Evolutionary conservation across 345 rosid species (phyloP), one percentile per base, ranked within the genome.

Genomic region (Nephelium lappaceum): DNA sequence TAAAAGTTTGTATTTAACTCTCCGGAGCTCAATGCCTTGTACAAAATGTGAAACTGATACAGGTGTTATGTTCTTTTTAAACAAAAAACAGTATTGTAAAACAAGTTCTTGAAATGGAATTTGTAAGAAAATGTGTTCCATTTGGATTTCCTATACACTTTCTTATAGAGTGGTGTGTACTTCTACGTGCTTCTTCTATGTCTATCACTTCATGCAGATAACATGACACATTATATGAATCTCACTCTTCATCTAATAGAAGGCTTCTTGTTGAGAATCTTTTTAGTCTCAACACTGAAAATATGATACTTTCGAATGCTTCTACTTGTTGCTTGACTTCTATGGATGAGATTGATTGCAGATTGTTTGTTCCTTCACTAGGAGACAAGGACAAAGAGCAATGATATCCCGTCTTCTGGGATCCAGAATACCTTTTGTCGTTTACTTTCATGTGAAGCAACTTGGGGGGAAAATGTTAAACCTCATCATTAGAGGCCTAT

Each of bases 91-190:
- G 67, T 75, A 64, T 72, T 82, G 87, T 81, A 83, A 63, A 73
- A 61, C 79, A 67, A 71, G 42, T 80, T 81, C 69, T 81, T 77
- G 86, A 64, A 79, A 78, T 83, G 81, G 74, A 74, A 75, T 80
- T 75, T 81, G 81, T 78, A 62, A 83, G 81, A 77, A 77, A 80
- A 41, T 80, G 84, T 73, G 6, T 76, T 80, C 61, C 71, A 21
- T 53, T 21, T 51, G 43, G 74, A 6, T 5, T 14, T 71, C 39
- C 3, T 31, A 2, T 31, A 31, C 36, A 31, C 36, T 31, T 5
- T n/a, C n/a, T n/a, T 45, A 45, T 45, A 45, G 51, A 0, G 12
- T 45, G 10, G 5, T 57, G 8, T 57, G 62, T 16, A 11, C 12
- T 49, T 49, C 53, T 49, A 2, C 4, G 55, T 49, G 55, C 5